These are phyloP conservation scores for Pseudocercospora fijiensis DNA, from an alignment of 2,329 filamentous ascomycete genomes.

Conservation along the genomic window DNA sequence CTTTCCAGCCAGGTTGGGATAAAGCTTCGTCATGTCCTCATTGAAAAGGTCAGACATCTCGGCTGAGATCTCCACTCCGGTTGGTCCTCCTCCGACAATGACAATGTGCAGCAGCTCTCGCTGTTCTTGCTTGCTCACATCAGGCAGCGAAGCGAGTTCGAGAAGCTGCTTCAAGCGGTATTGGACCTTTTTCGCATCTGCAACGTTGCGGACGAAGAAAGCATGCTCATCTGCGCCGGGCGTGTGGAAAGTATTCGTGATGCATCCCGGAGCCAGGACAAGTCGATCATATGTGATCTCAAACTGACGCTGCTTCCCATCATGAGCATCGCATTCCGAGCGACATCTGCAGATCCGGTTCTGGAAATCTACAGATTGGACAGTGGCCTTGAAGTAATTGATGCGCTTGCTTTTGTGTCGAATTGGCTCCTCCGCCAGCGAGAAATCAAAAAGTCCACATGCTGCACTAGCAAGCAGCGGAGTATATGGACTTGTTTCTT, in stretches of 20 bases:
- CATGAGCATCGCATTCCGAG: constrained; percentile 31
- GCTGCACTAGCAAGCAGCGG: constrained; percentile 47
- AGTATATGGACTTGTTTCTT: constrained; percentile 46
- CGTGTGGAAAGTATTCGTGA: constrained; percentile 27
- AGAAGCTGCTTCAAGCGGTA: constrained; percentile 39
- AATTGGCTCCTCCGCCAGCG: constrained; percentile 47
- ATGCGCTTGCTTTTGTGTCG: constrained; percentile 40
- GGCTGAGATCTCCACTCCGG: constrained; percentile 46
- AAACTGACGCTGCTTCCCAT: constrained; percentile 39
- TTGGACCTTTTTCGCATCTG: constrained; percentile 33
- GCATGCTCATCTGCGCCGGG: constrained; percentile 26
- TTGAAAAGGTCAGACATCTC: constrained; percentile 47
- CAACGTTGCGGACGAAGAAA: constrained; percentile 26
- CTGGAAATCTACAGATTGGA: constrained; percentile 42
- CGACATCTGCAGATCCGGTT: constrained; percentile 39
- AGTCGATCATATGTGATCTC: constrained; percentile 45
- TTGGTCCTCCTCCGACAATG: constrained; percentile 47
- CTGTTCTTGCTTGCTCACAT: constrained; percentile 33
- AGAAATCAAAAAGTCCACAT: constrained; percentile 48
- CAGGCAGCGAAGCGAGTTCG: constrained; percentile 41
- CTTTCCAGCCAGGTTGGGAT: constrained; percentile 43
- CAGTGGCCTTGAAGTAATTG: constrained; percentile 36
- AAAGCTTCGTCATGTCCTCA: constrained; percentile 42
- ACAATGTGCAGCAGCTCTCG: constrained; percentile 41
- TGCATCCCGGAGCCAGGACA: constrained; percentile 44